These are phyloP conservation scores for Ophiostoma fasciatum DNA, from an alignment of 2,329 filamentous ascomycete genomes.

Conservation along the genomic window DNA sequence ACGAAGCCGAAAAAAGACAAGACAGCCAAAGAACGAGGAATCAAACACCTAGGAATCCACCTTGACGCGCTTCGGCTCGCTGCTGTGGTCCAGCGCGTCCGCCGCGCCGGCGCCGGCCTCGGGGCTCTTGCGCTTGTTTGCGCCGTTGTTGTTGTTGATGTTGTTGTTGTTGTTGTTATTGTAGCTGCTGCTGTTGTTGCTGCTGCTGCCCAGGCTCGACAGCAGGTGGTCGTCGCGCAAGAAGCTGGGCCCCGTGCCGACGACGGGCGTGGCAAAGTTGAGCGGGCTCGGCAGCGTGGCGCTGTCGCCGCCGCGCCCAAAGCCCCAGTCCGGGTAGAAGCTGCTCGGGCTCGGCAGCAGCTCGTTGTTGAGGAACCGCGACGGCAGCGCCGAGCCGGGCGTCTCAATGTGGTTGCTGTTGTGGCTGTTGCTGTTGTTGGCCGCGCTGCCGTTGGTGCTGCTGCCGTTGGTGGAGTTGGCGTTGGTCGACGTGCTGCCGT, in stretches of 20 bases:
- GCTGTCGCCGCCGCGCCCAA: slow-evolving; percentile 49
- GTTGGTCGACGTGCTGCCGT: slow-evolving; percentile 32
- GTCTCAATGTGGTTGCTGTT: slow-evolving; percentile 52
- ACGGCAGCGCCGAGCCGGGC: slow-evolving; percentile 86
- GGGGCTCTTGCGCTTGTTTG: slow-evolving; percentile 44
- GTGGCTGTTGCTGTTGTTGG: slow-evolving; percentile 15
- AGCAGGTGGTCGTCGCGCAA: slow-evolving; percentile 36
- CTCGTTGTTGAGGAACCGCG: slow-evolving; percentile 75
- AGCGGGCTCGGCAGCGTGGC: slow-evolving; percentile 86
- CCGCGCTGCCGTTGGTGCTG: slow-evolving; percentile 30
- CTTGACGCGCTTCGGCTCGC: slow-evolving; percentile 38
- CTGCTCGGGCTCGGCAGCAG: slow-evolving; percentile 81
- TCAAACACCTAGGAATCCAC: slow-evolving; percentile 27
- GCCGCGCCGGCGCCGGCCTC: slow-evolving; percentile 27
- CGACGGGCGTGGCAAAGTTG: slow-evolving; percentile 76
- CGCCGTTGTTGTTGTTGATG: too few relatives aligned
- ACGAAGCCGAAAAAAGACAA: too few relatives aligned
- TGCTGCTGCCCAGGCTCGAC: slow-evolving; percentile 39
- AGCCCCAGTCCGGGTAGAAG: slow-evolving; percentile 88
- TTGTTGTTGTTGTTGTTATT: too few relatives aligned
- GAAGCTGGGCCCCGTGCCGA: slow-evolving; percentile 47
- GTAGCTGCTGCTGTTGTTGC: too few relatives aligned
- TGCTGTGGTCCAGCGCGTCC: slow-evolving; percentile 26
- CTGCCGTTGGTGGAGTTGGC: slow-evolving; percentile 15
- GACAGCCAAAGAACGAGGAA: not conserved